phyloP scores from a whole-genome alignment of 768 basidiomycete species.

The Lactifluus piperatus region DNA sequence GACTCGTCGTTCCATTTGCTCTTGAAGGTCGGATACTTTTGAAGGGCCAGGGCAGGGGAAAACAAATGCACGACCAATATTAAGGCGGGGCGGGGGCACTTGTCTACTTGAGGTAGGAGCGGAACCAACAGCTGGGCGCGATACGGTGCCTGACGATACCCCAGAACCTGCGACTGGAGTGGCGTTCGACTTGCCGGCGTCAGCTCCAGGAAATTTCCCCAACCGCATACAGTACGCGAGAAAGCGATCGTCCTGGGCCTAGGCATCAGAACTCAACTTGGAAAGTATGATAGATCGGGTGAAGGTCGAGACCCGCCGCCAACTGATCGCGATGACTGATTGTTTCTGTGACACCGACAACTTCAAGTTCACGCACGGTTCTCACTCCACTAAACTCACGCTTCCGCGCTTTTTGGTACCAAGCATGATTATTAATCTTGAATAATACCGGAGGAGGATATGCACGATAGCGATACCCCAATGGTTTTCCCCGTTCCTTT shows the following conservation, averaged over 20 bases:
- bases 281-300: background rate
- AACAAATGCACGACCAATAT: too few species aligned
- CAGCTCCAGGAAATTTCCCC: conserved; percentile 70
- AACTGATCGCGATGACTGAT: too few species aligned
- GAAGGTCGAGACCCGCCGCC: background rate
- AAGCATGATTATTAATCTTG: too few species aligned
- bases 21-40: background rate
- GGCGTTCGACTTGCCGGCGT: conserved; percentile 53
- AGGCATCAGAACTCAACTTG: background rate
- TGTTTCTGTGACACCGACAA: too few species aligned
- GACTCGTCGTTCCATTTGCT: background rate
- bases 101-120: background rate
- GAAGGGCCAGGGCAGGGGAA: background rate
- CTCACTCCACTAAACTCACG: too few species aligned
- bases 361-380: too few species aligned
- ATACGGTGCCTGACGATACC: background rate
- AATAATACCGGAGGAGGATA: too few species aligned
- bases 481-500: too few species aligned
- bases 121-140: background rate
- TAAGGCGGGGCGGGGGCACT: background rate
- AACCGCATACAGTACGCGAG: conserved; percentile 64
- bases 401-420: conserved; percentile 83
- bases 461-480: too few species aligned
- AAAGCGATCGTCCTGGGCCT: conserved; percentile 54
- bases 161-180: conserved; percentile 39